A percentile compares a stretch with the other conserved stretches of the same genome.
phyloP scores from a whole-genome alignment of 2,329 filamentous ascomycete species.

The Pezizomycotina sp. region DNA sequence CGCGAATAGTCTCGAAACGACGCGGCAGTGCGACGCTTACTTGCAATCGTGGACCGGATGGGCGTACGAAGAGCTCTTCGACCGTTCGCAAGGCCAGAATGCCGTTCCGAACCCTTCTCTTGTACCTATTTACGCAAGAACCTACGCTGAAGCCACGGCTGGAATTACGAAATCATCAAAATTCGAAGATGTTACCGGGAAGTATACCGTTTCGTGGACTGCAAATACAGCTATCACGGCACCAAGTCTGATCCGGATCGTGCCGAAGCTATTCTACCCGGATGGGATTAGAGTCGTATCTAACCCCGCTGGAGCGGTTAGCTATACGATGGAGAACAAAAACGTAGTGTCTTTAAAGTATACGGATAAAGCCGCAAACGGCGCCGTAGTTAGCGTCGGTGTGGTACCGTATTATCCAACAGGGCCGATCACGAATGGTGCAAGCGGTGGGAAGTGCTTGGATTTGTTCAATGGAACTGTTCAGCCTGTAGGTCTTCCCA shows the following conservation, averaged over 20 bases:
- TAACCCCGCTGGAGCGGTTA: slow-evolving; percentile 9
- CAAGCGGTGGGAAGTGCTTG: slow-evolving; percentile 12
- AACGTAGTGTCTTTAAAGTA: slow-evolving; percentile 15
- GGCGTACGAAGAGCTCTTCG: slow-evolving; percentile 17
- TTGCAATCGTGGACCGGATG: slow-evolving; percentile 17
- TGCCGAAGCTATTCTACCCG: slow-evolving; percentile 13
- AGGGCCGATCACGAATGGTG: slow-evolving; percentile 10
- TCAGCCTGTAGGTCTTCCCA: slow-evolving; percentile 12
- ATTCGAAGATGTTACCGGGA: slow-evolving; percentile 17
- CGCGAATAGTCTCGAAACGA: slow-evolving; percentile 8
- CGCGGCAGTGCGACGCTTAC: slow-evolving; percentile 12
- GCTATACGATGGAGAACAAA: slow-evolving; percentile 12
- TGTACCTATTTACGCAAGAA: slow-evolving; percentile 11
- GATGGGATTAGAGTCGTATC: slow-evolving; percentile 18
- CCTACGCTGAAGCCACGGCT: slow-evolving; percentile 14
- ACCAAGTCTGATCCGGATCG: slow-evolving; percentile 12
- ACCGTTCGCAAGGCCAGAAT: slow-evolving; percentile 2
- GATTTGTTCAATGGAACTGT: slow-evolving; percentile 13
- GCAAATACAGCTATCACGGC: slow-evolving; percentile 13
- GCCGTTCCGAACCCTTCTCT: slow-evolving; percentile 3
- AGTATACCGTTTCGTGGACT: slow-evolving; percentile 16
- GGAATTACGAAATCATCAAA: slow-evolving; percentile 12
- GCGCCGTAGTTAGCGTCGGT: slow-evolving; percentile 3
- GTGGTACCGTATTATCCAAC: slow-evolving; percentile 14
- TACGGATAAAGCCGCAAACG: slow-evolving; percentile 11